Percentiles rank a stretch among this genome's conserved stretches.
phyloP scores from a whole-genome alignment of 495 filamentous ascomycete species.

The Friedmanniomyces endolithicus region DNA sequence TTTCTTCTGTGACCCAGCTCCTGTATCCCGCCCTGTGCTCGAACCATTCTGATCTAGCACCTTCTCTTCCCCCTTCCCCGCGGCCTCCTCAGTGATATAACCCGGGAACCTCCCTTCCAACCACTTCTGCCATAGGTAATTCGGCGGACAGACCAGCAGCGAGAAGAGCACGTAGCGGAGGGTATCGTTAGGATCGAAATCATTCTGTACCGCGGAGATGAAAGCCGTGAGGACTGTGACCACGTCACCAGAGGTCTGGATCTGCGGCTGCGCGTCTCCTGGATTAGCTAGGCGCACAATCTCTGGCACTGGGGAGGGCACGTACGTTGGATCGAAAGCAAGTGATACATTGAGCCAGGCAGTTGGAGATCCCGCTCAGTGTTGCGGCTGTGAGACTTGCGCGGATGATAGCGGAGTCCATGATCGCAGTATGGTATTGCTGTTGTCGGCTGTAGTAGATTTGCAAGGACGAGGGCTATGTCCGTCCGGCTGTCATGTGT shows the following conservation, averaged over 20 bases:
- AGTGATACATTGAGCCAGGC: slow-evolving; percentile 68
- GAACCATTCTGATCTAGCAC: slow-evolving; percentile 19
- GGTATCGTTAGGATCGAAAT: slow-evolving; percentile 48
- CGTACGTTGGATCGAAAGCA: slow-evolving; percentile 53
- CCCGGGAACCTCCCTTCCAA: slow-evolving; percentile 46
- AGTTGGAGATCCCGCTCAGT: slow-evolving; percentile 62
- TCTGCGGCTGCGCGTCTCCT: not conserved
- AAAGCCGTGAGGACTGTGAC: slow-evolving; percentile 17
- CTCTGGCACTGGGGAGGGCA: not conserved
- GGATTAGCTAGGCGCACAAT: not conserved
- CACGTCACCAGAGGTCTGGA: slow-evolving; percentile 21
- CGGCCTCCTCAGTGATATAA: slow-evolving; percentile 17
- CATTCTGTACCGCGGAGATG: not conserved
- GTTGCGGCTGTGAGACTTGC: slow-evolving; percentile 32
- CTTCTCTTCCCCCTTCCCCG: slow-evolving; percentile 15
- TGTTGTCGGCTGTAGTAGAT: too few relatives aligned
- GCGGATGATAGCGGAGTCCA: slow-evolving; percentile 14
- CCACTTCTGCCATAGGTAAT: slow-evolving; percentile 69
- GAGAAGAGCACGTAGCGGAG: slow-evolving; percentile 70
- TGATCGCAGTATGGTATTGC: not conserved
- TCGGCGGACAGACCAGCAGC: slow-evolving; percentile 65
- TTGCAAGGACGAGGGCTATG: too few relatives aligned
- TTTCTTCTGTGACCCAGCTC: not conserved
- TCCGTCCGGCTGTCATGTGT: not conserved
- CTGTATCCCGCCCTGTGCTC: not conserved